Evolutionary conservation across 2,329 filamentous ascomycete species (phyloP), one percentile per base, ranked within the genome.

Genomic region (Didymellaceae sp.): DNA sequence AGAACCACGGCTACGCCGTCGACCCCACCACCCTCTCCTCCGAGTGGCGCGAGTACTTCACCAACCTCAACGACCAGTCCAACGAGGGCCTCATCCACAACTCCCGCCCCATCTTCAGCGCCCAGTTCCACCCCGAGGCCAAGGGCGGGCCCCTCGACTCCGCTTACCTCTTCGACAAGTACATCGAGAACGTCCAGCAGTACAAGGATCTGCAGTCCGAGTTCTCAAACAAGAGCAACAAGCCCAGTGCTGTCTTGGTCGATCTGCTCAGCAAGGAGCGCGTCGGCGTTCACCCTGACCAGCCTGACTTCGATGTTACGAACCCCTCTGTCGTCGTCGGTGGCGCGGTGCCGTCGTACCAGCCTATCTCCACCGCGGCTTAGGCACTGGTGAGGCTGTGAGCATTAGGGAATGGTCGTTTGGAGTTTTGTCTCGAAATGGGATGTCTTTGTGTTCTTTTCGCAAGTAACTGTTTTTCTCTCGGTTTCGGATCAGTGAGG

Each of bases 21-120:
- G 93, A 97, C 70, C 84, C 89, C 5, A 82, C 83, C 52, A 96
- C 91, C 9, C 81, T 99, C 31, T 85, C 90, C 45, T 80, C 78
- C 46, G 91, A 97, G 28, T 99, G 91, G 86, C 94, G 92, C 82
- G 93, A 96, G 75, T 97, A 96, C 82, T 99, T 97, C 74, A 88
- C 96, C 76, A 97, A 99, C 82, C 82, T 97, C 61, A 99, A 97
- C 77, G 94, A 99, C 71, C 90, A 91, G 56, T 93, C 89, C 75
- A 99, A 99, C 75, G 94, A 99, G 81, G 93, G 89, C 53, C 91
- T 99, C 86, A 91, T 97, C 73, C 94, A 99, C 83, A 91, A 89
- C 78, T 89, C 89, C 51, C 90, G 93, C 26, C 94, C 94, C 57
- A 99, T 99, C 74, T 97, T 99, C 83, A 93, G 90, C 58, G 96